Evolutionary conservation across 1,284 basidiomycete genomes (phyloP).

Genomic region (Leccinum solheimii): DNA sequence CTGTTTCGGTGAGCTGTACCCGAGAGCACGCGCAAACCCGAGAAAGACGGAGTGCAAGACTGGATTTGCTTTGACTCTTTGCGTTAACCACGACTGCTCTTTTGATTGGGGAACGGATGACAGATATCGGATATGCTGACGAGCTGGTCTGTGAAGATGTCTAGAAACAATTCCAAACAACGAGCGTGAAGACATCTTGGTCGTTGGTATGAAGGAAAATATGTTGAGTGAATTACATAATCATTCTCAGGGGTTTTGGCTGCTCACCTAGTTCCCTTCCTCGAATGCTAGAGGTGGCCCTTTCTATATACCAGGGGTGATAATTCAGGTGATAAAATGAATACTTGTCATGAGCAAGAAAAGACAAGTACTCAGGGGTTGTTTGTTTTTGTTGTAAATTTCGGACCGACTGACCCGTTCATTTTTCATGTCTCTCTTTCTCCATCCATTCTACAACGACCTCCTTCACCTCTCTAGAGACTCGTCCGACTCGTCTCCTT

Average conservation of each 20-base stretch:
- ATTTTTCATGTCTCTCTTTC: conserved; percentile 23
- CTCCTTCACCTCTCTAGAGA: conserved; percentile 23
- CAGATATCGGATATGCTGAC: conserved; percentile 18
- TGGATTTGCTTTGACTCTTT: conserved; percentile 54
- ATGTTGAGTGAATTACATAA: neutral
- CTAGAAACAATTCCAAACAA: conserved; percentile 9
- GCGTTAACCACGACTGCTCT: conserved; percentile 56
- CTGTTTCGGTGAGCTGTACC: conserved; percentile 63
- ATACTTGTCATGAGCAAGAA: too few species aligned
- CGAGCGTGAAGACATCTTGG: conserved; percentile 18
- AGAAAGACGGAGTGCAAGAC: conserved; percentile 51
- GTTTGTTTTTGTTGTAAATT: neutral
- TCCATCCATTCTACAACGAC: conserved; percentile 28
- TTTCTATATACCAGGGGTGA: too few species aligned
- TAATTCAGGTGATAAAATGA: too few species aligned
- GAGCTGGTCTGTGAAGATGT: conserved; percentile 6
- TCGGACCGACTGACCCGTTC: neutral
- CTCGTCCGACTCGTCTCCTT: conserved; percentile 15
- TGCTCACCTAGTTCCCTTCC: too few species aligned
- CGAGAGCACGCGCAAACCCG: conserved; percentile 50
- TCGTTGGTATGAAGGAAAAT: neutral
- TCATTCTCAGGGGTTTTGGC: neutral
- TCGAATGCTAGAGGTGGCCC: too few species aligned
- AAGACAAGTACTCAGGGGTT: neutral
- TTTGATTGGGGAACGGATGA: conserved; percentile 12